These are phyloP conservation scores for Leptodontidium sp. DNA, from an alignment of 2,329 filamentous ascomycete species.

Conservation along the genomic window DNA sequence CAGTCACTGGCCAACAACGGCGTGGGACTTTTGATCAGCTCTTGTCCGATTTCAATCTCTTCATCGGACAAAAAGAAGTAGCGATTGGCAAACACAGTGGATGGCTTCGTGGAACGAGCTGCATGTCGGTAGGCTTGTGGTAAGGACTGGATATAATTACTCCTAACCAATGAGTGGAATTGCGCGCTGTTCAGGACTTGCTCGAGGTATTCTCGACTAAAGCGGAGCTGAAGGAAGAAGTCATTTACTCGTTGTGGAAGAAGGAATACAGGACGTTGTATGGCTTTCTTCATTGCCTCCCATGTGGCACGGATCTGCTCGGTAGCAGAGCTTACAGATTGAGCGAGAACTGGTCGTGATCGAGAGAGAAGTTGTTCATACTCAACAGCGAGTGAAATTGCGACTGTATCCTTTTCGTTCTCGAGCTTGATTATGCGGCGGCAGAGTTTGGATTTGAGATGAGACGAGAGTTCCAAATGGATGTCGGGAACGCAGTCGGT, in stretches of 20 bases:
- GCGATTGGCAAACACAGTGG: conserved; percentile 34
- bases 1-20: background rate
- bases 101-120: conserved; percentile 11
- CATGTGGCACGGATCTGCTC: conserved; percentile 49
- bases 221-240: conserved; percentile 34
- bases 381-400: background rate
- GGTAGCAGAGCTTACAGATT: conserved; percentile 44
- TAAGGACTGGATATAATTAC: background rate
- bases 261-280: conserved; percentile 50
- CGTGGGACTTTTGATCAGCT: background rate
- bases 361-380: background rate
- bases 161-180: background rate
- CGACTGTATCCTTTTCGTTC: conserved; percentile 55
- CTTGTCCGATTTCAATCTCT: conserved; percentile 32
- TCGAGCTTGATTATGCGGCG: conserved; percentile 67
- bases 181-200: background rate
- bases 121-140: background rate
- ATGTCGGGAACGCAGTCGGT: conserved; percentile 47
- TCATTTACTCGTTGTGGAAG: conserved; percentile 51
- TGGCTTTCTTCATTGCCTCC: conserved; percentile 50
- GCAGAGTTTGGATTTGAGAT: conserved; percentile 61
- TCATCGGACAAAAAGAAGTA: conserved; percentile 40
- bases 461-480: conserved; percentile 49
- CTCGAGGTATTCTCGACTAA: conserved; percentile 50
- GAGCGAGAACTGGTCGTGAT: conserved; percentile 44